Conservation (phyloP, 1,284 basidiomycete species). For the Mycocalia duriaeana region DNA sequence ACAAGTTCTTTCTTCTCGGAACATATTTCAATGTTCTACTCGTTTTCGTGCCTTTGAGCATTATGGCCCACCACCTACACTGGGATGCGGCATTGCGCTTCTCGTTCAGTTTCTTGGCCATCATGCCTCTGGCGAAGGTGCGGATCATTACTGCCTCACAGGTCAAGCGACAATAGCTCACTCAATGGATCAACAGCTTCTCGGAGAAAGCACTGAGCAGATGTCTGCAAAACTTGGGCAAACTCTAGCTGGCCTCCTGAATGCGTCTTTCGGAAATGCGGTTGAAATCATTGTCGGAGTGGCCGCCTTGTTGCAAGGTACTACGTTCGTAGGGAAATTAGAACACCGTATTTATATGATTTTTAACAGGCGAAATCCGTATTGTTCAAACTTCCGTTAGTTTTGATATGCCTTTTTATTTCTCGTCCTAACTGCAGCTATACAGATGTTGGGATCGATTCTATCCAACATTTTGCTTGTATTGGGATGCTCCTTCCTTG, state of each 20-base stretch:
- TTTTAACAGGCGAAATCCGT: slow-evolving; percentile 59
- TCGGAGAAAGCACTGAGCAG: slow-evolving; percentile 87
- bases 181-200: slow-evolving; percentile 38
- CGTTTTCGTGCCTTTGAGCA: slow-evolving; percentile 69
- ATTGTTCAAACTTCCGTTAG: slow-evolving; percentile 84
- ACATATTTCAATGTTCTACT: slow-evolving; percentile 79
- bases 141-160: slow-evolving; percentile 4
- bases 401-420: not conserved
- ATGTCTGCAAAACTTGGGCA: slow-evolving; percentile 76
- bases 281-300: slow-evolving; percentile 86
- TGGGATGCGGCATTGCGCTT: slow-evolving; percentile 88
- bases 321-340: slow-evolving; percentile 5
- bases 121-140: slow-evolving; percentile 83
- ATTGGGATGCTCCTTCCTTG: slow-evolving; percentile 84
- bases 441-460: slow-evolving; percentile 76
- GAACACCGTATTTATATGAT: slow-evolving; percentile 3
- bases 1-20: slow-evolving; percentile 63
- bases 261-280: slow-evolving; percentile 80
- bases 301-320: slow-evolving; percentile 79
- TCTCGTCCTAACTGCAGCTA: not conserved
- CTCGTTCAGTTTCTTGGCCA: slow-evolving; percentile 78
- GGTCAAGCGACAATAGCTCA: not conserved
- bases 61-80: slow-evolving; percentile 54
- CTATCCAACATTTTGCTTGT: slow-evolving; percentile 88
- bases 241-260: slow-evolving; percentile 81